phyloP scores from a whole-genome alignment of 2,329 filamentous ascomycete species.

The Hortaea sp. region DNA sequence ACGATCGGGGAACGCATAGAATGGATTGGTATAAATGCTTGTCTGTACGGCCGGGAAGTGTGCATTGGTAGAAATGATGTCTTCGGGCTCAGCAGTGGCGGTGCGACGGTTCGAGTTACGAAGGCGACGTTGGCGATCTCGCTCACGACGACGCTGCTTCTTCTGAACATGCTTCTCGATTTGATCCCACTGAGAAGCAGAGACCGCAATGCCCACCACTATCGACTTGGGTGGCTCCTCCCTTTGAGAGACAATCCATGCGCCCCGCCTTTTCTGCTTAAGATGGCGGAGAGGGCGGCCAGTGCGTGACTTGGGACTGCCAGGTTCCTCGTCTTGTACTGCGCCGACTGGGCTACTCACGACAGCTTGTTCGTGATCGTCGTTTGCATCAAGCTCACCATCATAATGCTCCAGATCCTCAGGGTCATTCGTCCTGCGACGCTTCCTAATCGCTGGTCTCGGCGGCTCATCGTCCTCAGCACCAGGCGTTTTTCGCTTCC shows the following conservation, averaged over 20 bases:
- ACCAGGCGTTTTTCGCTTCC: slow-evolving; percentile 70
- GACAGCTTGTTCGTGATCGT: slow-evolving; percentile 8
- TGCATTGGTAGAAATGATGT: slow-evolving; percentile 20
- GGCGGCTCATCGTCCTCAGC: slow-evolving; percentile 41
- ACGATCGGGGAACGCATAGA: slow-evolving; percentile 81
- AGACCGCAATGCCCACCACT: slow-evolving; percentile 40
- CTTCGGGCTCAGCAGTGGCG: slow-evolving; percentile 30
- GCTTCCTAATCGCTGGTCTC: slow-evolving; percentile 30
- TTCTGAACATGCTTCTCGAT: slow-evolving; percentile 38
- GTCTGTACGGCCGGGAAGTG: slow-evolving; percentile 51
- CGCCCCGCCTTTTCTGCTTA: slow-evolving; percentile 29
- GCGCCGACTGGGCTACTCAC: slow-evolving; percentile 8
- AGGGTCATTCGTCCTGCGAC: slow-evolving; percentile 27
- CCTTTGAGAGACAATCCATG: slow-evolving; percentile 18
- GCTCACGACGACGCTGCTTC: slow-evolving; percentile 39
- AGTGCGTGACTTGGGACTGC: slow-evolving; percentile 22
- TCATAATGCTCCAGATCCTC: slow-evolving; percentile 7
- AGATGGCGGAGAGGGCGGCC: slow-evolving; percentile 49
- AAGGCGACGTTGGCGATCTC: slow-evolving; percentile 30
- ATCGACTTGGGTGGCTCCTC: slow-evolving; percentile 33
- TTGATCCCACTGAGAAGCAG: slow-evolving; percentile 24
- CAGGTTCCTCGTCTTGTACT: slow-evolving; percentile 11
- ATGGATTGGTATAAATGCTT: slow-evolving; percentile 61
- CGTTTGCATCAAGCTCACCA: background rate
- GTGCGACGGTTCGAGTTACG: slow-evolving; percentile 38